phyloP scores from a whole-genome alignment of 441 rosid species.

The Adansonia rubrostipa region DNA sequence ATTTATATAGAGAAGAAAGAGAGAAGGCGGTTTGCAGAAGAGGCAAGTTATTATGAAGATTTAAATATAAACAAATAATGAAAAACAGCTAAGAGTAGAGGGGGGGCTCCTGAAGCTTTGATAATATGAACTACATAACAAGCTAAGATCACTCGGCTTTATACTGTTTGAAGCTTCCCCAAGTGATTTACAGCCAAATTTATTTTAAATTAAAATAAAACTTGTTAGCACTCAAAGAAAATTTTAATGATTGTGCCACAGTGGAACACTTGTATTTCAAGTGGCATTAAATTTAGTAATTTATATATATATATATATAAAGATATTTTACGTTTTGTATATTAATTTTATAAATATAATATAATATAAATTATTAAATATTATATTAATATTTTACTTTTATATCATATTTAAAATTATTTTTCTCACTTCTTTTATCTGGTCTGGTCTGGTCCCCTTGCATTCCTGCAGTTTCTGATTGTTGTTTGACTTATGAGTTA shows the following conservation, averaged over 20 bases:
- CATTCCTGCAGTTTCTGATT: not conserved
- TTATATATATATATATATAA: not conserved
- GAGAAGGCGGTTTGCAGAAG: conserved; percentile 35
- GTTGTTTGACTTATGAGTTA: not conserved
- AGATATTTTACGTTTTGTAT: no score
- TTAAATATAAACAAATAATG: not conserved
- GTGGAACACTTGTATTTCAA: not conserved
- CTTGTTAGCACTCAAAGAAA: not conserved
- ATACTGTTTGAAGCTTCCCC: not conserved
- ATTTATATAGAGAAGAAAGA: conserved; percentile 26
- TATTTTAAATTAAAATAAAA: not conserved
- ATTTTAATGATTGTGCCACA: not conserved
- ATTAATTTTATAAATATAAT: no score
- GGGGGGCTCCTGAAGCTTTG: not conserved
- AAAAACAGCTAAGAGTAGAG: not conserved
- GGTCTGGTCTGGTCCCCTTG: conserved; percentile 11
- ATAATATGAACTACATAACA: not conserved
- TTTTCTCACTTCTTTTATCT: not conserved
- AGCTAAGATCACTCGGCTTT: conserved; percentile 8
- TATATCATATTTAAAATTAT: no score
- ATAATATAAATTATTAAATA: no score
- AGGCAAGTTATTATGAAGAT: conserved; percentile 34
- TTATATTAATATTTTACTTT: no score
- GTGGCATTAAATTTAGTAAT: not conserved
- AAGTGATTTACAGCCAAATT: conserved; percentile 16